These are phyloP conservation scores for Nicotiana undulata DNA, from an alignment of 257 asterid species.

Conservation along the genomic window DNA sequence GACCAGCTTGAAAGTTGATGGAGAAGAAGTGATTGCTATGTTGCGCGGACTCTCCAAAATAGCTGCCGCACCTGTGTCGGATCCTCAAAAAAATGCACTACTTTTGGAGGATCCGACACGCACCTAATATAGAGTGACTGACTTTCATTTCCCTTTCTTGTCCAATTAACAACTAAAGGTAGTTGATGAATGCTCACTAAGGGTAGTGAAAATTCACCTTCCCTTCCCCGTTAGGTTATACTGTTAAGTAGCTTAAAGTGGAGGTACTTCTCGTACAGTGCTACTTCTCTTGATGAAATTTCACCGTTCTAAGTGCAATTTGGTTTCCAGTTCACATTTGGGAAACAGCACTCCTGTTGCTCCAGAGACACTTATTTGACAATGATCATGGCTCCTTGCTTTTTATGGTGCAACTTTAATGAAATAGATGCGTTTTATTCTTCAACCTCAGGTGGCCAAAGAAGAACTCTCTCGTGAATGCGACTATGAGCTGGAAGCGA, in stretches of 20 bases:
- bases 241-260: neutral
- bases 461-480: slow-evolving; percentile 95
- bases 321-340: slow-evolving; percentile 2
- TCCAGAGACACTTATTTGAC: neutral
- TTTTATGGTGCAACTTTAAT: neutral
- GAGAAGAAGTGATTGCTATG: neutral
- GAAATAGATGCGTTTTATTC: neutral
- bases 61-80: too few relatives aligned
- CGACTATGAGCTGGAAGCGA: slow-evolving; percentile 77
- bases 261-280: neutral
- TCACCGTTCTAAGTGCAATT: neutral
- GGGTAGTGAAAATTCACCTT: neutral
- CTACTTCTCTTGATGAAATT: neutral
- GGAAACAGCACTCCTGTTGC: neutral
- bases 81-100: too few relatives aligned
- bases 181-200: neutral
- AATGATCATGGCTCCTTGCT: neutral
- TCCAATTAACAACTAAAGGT: neutral
- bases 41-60: too few relatives aligned
- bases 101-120: too few relatives aligned
- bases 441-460: slow-evolving; percentile 67
- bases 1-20: neutral
- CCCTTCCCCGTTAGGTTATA: neutral
- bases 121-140: neutral
- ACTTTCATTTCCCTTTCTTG: neutral